Evolutionary conservation across 768 basidiomycete genomes (phyloP), one percentile per base, ranked within the genome.

Genomic region (Boletus pseudo-olivaceus): DNA sequence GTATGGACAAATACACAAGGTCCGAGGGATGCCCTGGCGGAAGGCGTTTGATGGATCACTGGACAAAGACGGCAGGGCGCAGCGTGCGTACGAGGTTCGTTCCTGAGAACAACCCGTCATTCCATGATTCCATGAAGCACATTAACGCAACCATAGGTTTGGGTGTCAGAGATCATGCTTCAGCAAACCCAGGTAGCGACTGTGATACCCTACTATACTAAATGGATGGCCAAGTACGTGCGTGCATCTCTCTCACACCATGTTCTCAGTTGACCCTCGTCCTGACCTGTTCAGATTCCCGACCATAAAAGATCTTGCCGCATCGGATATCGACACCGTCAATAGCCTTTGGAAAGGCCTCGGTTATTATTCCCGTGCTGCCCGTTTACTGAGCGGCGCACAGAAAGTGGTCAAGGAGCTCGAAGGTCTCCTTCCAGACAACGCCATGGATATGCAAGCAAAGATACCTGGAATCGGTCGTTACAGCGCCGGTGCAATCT

Each of bases 111-210:
- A 29, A 1, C 26, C 14, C 19, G 10, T 49, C 23, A 10, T 43
- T 41, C 45, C 32, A 15, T 11, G 11, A 10, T 43, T 41, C 45
- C 32, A 15, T 11, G 11, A 19, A 0, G 1, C 1, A 15, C 7
- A 7, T 34, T 42, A 32, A 46, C 19, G 17, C 11, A 1, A 34
- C 44, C 30, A 37, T 42, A 90, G 90, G 88, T 93, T 26, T 92
- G 90, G 89, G 78, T 93, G 23, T 90, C 87, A 14, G 93, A 98
- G 73, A 86, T 97, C 53, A 97, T 97, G 95, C 78, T 95, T 2
- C 95, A 98, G 70, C 95, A 98, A 71, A 98, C 95, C 0, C 93
- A 96, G 68, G 94, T 97, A 33, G 79, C 73, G 5, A 93, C 93
- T 1, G 93, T 96, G n/a, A 93, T 95, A 61, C 90, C 90, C 1